Percentiles rank a stretch among this genome's conserved stretches.
Evolutionary conservation across 225 moss, liverwort and hornwort species (phyloP).

Genomic region (Polytrichum formosum): DNA sequence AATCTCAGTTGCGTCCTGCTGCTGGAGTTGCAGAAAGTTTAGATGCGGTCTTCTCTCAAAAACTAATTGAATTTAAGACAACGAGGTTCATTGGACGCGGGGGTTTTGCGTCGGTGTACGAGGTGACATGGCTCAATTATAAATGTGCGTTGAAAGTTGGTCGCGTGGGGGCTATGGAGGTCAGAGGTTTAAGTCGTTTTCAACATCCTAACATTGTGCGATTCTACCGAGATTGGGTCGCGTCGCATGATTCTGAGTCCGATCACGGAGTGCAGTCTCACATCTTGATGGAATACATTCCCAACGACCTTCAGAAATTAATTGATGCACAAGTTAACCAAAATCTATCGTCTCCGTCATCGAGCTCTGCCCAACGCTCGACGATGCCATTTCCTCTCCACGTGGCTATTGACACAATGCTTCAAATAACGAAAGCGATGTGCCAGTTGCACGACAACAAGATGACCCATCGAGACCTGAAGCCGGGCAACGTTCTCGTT

Average conservation of each 20-base stretch:
- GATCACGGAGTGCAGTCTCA: background rate
- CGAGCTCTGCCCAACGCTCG: background rate
- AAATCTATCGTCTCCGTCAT: background rate
- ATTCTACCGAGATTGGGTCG: conserved; percentile 33
- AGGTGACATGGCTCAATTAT: conserved; percentile 24
- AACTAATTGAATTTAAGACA: background rate
- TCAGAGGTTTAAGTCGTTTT: conserved; percentile 11
- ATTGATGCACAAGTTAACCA: background rate
- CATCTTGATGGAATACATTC: conserved; percentile 30
- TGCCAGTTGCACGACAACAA: conserved; percentile 24
- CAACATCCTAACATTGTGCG: conserved; percentile 48
- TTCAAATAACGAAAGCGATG: conserved; percentile 40
- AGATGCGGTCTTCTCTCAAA: background rate
- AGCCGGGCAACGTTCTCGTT: conserved; percentile 18
- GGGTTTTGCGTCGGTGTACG: conserved; percentile 15
- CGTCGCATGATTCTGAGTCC: background rate
- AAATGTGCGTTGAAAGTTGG: conserved; percentile 34
- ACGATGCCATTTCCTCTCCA: conserved; percentile 12
- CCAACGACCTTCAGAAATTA: conserved; percentile 9
- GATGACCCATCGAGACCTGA: conserved; percentile 35
- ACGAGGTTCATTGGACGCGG: rapidly evolving
- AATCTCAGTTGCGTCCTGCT: conserved; percentile 14
- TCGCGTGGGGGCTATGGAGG: conserved; percentile 15
- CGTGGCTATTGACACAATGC: conserved; percentile 24
- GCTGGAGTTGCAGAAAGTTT: background rate